Conservation (phyloP, 225 moss, liverwort and hornwort species). For the Rhytidiadelphus loreus region DNA sequence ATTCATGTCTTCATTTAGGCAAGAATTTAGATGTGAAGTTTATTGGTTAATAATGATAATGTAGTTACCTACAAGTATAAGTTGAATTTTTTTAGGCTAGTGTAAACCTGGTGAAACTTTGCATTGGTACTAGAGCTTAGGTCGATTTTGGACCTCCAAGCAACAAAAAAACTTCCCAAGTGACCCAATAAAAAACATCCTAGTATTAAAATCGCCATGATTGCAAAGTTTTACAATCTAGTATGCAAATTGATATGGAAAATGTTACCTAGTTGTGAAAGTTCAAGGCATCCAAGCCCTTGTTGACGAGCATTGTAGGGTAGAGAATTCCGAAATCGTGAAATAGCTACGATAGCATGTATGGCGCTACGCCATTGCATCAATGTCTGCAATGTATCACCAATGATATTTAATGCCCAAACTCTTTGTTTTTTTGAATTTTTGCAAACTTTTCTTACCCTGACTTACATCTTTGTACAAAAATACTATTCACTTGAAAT, state of each 20-base stretch:
- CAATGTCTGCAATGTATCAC: not conserved
- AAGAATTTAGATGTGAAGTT: not conserved
- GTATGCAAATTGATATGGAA: not conserved
- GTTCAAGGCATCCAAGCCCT: not conserved
- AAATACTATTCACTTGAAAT: not conserved
- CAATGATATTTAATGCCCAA: not conserved
- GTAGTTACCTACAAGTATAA: not conserved
- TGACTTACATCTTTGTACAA: fast-evolving
- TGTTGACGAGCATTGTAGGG: too few relatives aligned
- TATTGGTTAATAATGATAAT: not conserved
- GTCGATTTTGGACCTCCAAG: not conserved
- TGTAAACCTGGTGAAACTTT: not conserved
- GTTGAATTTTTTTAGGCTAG: not conserved
- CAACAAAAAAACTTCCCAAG: not conserved
- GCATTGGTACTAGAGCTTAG: not conserved
- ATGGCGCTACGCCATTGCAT: not conserved
- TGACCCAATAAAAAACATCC: too few relatives aligned
- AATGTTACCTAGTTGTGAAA: not conserved
- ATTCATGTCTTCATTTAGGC: not conserved
- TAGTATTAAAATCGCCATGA: not conserved
- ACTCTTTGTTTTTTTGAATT: not conserved
- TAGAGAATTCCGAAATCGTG: not conserved
- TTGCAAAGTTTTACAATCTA: not conserved
- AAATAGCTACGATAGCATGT: not conserved
- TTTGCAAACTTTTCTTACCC: not conserved